phyloP scores from a whole-genome alignment of 116 monocot genomes.

The Cymodocea nodosa region DNA sequence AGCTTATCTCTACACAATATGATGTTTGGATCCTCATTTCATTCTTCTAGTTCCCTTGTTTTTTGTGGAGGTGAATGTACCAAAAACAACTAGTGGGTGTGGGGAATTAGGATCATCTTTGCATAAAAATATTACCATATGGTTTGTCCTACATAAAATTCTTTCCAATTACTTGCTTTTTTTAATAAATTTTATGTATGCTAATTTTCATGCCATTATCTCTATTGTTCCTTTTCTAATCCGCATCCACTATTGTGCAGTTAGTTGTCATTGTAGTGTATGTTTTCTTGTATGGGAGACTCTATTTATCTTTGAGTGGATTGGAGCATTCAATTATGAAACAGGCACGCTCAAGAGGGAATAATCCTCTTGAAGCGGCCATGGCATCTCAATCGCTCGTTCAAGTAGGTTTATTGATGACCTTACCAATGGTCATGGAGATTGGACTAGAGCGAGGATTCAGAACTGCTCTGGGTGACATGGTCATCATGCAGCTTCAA shows the following conservation, averaged over 20 bases:
- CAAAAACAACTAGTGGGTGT: too few species aligned
- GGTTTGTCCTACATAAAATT: background rate
- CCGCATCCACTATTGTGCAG: slow-evolving; percentile 16
- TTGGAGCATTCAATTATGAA: slow-evolving; percentile 52
- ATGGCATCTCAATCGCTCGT: slow-evolving; percentile 81
- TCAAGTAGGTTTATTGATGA: slow-evolving; percentile 73
- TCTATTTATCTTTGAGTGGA: slow-evolving; percentile 80
- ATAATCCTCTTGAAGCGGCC: slow-evolving; percentile 53
- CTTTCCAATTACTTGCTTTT: background rate
- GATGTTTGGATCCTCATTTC: too few species aligned
- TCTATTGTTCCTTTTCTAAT: background rate
- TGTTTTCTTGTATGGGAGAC: slow-evolving; percentile 62
- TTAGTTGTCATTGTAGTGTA: slow-evolving; percentile 65
- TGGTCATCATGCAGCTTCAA: slow-evolving; percentile 81
- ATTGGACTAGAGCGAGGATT: slow-evolving; percentile 80
- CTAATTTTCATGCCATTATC: background rate
- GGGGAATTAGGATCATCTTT: too few species aligned
- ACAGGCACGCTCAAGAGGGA: slow-evolving; percentile 32
- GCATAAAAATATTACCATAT: too few species aligned
- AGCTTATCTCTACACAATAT: too few species aligned
- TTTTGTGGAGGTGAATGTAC: too few species aligned
- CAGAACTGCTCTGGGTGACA: slow-evolving; percentile 58
- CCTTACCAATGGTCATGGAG: slow-evolving; percentile 89
- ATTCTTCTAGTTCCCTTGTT: too few species aligned
- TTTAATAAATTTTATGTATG: background rate